Evolutionary conservation across 1,139 yeast species (phyloP), one percentile per base, ranked within the genome.

Genomic region (Nakaseomyces delphensis): DNA sequence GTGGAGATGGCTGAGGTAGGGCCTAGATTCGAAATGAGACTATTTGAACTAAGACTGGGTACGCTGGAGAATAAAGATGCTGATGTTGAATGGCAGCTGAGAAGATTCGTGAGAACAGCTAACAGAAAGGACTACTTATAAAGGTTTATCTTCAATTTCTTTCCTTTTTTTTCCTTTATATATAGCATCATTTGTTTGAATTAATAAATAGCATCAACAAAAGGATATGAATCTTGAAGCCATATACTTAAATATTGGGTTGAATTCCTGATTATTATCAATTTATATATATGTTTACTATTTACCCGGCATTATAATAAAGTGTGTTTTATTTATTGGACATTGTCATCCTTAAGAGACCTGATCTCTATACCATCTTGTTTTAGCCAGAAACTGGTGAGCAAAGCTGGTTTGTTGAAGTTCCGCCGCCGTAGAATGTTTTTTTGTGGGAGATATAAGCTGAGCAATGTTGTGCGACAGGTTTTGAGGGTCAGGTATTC

Each of bases 1-100:
- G 95, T 87, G 3, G 98, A 91, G 60, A 67, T 91, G 48, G 91
- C 96, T 49, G 99, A 91, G 60, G 83, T 93, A 32, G 99, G 99
- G 0, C 99, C 99, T n/a, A 70, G 99, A 48, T 91, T 91, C 57
- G 98, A 93, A 65, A 87, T 91, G 97, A 77, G 87, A 61, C 67
- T 91, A 49, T 91, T 79, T 60, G 96, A 91, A 61, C 68, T 93
- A 49, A 76, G 81, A 58, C 70, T 93, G 52, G 97, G 99, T 3
- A 84, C 95, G 40, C 68, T 91, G 49, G 98, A 91, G 56, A 86
- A 89, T 62, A 84, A 84, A 66, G 97, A 93, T 63, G 96, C 96
- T n/a, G 98, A 91, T 57, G 79, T 86, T 24, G 99, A 91, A 64
- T 91, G 98, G 98, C 86, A 85, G 68, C 69, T 85, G 55, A 76